Percentiles rank a stretch among this genome's conserved stretches.
These are phyloP conservation scores for Hyaloscypha bicolor DNA, from an alignment of 495 filamentous ascomycete species.

Conservation along the genomic window DNA sequence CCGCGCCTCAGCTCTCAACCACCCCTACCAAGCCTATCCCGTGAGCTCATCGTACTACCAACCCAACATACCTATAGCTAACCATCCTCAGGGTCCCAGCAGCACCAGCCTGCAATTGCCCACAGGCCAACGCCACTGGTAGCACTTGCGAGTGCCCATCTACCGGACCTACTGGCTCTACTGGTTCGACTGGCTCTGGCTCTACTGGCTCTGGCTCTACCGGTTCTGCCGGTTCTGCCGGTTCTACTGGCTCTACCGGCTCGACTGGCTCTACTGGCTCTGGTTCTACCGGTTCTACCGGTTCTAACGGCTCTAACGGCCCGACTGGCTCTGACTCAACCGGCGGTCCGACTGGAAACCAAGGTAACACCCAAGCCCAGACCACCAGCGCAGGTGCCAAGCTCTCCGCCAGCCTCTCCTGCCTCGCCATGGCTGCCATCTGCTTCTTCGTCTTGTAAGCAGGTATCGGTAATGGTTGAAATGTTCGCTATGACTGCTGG, in stretches of 20 bases:
- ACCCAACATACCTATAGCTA: neutral
- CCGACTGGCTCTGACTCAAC: constrained; percentile 4
- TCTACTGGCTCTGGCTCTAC: neutral
- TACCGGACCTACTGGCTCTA: neutral
- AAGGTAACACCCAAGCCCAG: neutral
- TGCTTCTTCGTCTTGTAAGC: neutral
- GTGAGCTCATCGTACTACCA: too few relatives aligned
- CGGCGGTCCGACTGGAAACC: neutral
- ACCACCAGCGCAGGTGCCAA: neutral
- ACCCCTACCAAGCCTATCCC: too few relatives aligned
- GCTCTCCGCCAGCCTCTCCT: neutral
- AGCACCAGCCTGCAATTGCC: too few relatives aligned
- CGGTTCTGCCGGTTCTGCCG: neutral
- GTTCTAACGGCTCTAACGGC: neutral
- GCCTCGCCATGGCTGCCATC: constrained; percentile 1
- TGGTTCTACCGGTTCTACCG: neutral
- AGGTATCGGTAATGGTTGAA: neutral
- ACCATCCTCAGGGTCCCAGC: neutral
- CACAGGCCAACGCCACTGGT: too few relatives aligned
- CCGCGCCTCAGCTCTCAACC: too few relatives aligned
- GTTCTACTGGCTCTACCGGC: neutral
- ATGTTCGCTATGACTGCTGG: neutral
- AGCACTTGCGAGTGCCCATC: too few relatives aligned
- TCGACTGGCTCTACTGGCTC: neutral
- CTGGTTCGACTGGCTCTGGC: neutral